phyloP scores from a whole-genome alignment of 495 filamentous ascomycete genomes.

The Rhizodiscina lignyota region DNA sequence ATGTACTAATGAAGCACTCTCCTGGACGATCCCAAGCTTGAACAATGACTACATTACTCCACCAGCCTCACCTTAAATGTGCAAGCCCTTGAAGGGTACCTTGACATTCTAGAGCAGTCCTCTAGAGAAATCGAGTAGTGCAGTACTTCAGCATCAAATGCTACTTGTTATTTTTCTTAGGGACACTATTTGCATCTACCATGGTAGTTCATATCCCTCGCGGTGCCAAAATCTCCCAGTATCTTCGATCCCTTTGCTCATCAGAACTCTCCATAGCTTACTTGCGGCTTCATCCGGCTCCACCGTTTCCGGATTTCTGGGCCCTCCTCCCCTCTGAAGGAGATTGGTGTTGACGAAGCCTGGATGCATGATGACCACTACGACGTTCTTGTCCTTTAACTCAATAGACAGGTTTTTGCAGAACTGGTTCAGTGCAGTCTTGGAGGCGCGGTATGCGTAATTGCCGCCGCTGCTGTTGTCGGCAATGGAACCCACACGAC shows the following conservation, averaged over 20 bases:
- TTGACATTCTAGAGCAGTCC: too few species aligned
- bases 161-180: too few species aligned
- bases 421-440: constrained; percentile 34
- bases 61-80: too few species aligned
- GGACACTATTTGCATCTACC: constrained; percentile 16
- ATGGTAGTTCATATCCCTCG: constrained; percentile 21
- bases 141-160: too few species aligned
- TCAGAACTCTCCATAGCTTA: constrained; percentile 21
- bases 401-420: constrained; percentile 23
- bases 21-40: too few species aligned
- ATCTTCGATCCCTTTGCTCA: constrained; percentile 17
- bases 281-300: constrained; percentile 22
- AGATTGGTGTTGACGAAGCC: constrained; percentile 19
- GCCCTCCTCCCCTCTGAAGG: constrained; percentile 1
- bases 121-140: too few species aligned
- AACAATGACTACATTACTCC: too few species aligned
- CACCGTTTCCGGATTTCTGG: constrained; percentile 15
- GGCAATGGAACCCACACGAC: constrained; percentile 23
- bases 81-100: too few species aligned
- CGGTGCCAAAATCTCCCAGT: constrained; percentile 23
- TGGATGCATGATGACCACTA: constrained; percentile 23
- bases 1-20: too few species aligned
- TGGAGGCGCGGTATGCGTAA: constrained; percentile 62
- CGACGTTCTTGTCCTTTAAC: constrained; percentile 18
- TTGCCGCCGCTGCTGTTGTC: constrained; percentile 50